Conservation (phyloP, 2,329 filamentous ascomycete genomes). For the Penicillium sp. region DNA sequence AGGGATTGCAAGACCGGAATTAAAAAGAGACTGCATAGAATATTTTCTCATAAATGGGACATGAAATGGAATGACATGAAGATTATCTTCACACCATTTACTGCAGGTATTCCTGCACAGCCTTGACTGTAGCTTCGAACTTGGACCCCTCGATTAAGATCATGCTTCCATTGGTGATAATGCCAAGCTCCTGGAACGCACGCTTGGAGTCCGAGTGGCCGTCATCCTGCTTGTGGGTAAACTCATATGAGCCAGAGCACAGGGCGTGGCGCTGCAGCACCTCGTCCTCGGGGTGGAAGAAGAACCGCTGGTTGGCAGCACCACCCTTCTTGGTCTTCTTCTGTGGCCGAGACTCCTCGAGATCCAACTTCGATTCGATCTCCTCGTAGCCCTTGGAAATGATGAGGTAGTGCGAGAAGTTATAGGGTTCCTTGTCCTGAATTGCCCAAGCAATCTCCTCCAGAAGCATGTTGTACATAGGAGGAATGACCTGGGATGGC, state of each 20-base stretch:
- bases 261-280: slow-evolving; percentile 74
- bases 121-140: slow-evolving; percentile 74
- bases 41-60: slow-evolving; percentile 18
- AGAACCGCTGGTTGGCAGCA: slow-evolving; percentile 64
- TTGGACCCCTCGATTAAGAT: slow-evolving; percentile 80
- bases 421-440: slow-evolving; percentile 87
- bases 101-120: slow-evolving; percentile 69
- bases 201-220: slow-evolving; percentile 85
- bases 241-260: slow-evolving; percentile 70
- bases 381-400: slow-evolving; percentile 91
- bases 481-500: slow-evolving; percentile 87
- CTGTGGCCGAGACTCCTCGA: slow-evolving; percentile 60
- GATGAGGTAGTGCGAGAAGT: slow-evolving; percentile 90
- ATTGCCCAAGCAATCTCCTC: slow-evolving; percentile 89
- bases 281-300: slow-evolving; percentile 97
- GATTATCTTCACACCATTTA: slow-evolving; percentile 9
- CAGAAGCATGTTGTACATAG: slow-evolving; percentile 90
- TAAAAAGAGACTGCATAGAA: slow-evolving; percentile 8
- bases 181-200: slow-evolving; percentile 89
- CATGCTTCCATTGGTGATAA: slow-evolving; percentile 79
- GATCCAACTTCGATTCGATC: slow-evolving; percentile 76
- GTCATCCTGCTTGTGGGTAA: slow-evolving; percentile 75
- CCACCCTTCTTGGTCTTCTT: slow-evolving; percentile 65
- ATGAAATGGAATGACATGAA: slow-evolving; percentile 18
- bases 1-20: neutral